Base-by-base conservation (phyloP, 1,139 yeast genomes). In the Saccharomycopsis crataegensis region DNA sequence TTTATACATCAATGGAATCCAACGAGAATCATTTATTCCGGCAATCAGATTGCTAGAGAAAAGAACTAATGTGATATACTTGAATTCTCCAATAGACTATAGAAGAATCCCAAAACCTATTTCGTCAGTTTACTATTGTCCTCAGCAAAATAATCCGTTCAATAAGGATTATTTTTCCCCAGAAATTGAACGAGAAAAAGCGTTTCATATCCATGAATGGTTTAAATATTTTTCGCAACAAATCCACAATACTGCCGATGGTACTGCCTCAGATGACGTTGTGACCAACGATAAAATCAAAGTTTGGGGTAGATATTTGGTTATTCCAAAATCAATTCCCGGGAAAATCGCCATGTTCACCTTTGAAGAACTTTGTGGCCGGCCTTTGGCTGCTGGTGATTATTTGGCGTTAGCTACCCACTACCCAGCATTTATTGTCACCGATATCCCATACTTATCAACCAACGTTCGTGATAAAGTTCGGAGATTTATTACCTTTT, bases 341-440 rank as follows among this genome's bases (percentile, higher is more conserved):
- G 86, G 89, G 34, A 72, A 78, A 53, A 97, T 90, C 17, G 98
- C 98, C 1, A 94, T 87, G 66, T 91, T 90, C 67, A 77, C 94
- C 2, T 93, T 93, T 66, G 79, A 80, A 49, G 84, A 93, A 65
- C 72, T 93, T 43, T 93, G 98, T 68, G 96, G 95, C 1, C 72
- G 76, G 56, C 93, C 96, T 8, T 70, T 88, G 59, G 90, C 96
- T n/a, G 97, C 99, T 0, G 98, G 97, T 9, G 99, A 93, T 67
- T 93, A 93, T 65, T 75, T 93, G 43, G 82, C 90, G 38, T 70
- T 93, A 59, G 96, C 97, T 3, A 76, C 79, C n/a, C 73, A 82
- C 32, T 93, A 83, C 71, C 80, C 80, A 55, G 79, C 91, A 9
- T 86, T 91, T 61, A 81, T 93, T 12, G 76, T 93, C 45, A 90